Evolutionary conservation across 768 basidiomycete species (phyloP).

Genomic region (Leccinum fibrillosum): DNA sequence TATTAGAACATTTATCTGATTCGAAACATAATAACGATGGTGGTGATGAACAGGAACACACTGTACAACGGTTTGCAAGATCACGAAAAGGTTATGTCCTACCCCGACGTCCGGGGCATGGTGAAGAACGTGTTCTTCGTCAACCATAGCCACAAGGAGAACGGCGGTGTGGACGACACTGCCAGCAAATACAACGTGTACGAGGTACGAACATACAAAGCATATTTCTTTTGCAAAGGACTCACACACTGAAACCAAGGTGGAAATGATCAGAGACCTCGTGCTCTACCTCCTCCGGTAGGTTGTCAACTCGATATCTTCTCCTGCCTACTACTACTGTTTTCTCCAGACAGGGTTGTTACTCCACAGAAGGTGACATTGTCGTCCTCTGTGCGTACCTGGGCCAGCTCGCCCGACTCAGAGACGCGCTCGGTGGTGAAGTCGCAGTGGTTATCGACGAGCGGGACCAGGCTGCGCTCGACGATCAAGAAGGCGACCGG

Average conservation of each 20-base stretch:
- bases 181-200: slow-evolving; percentile 63
- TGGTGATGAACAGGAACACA: slow-evolving; percentile 39
- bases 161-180: slow-evolving; percentile 56
- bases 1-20: neutral
- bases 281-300: slow-evolving; percentile 49
- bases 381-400: slow-evolving; percentile 55
- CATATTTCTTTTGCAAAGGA: neutral
- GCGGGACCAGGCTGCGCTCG: slow-evolving; percentile 60
- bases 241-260: slow-evolving; percentile 23
- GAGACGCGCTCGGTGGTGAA: slow-evolving; percentile 40
- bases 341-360: slow-evolving; percentile 43
- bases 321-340: neutral
- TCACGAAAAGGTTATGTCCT: slow-evolving; percentile 46
- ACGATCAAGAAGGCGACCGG: slow-evolving; percentile 42
- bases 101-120: slow-evolving; percentile 61
- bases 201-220: slow-evolving; percentile 58
- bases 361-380: slow-evolving; percentile 46
- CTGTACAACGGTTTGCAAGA: slow-evolving; percentile 63
- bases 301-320: neutral
- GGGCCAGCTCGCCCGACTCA: slow-evolving; percentile 45
- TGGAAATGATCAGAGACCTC: slow-evolving; percentile 48
- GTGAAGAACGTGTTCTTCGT: slow-evolving; percentile 65
- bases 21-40: neutral
- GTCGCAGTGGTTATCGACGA: slow-evolving; percentile 70
- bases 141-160: slow-evolving; percentile 59